Percentiles rank a stretch among this genome's conserved stretches.
phyloP scores from a whole-genome alignment of 139 green algal genomes.

The Chlamydomonas sp. region DNA sequence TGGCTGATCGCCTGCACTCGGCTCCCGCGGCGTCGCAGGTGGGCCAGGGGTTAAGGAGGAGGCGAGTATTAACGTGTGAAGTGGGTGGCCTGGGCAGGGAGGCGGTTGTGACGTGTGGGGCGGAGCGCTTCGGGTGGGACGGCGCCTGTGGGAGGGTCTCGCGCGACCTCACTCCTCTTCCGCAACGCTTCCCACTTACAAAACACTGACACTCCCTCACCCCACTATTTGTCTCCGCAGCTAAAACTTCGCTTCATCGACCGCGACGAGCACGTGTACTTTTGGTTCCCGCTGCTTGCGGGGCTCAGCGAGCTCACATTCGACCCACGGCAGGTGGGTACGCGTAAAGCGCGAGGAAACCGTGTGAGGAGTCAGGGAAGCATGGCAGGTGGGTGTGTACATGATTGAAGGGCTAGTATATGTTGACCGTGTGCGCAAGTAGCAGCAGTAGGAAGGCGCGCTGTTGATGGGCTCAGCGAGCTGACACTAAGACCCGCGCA shows the following conservation, averaged over 20 bases:
- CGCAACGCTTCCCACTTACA: neutral
- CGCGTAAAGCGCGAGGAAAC: conserved; percentile 47
- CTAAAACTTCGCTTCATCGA: conserved; percentile 57
- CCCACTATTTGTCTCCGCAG: neutral
- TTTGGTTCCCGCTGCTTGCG: conserved; percentile 99
- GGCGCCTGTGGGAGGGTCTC: too few relatives aligned
- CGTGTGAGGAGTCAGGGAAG: neutral
- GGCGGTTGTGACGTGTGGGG: too few relatives aligned
- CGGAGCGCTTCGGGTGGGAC: too few relatives aligned
- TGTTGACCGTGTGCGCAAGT: too few relatives aligned
- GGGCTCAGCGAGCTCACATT: conserved; percentile 97
- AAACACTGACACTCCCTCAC: neutral
- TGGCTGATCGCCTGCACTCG: neutral
- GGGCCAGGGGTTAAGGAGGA: neutral
- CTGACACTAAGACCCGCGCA: too few relatives aligned
- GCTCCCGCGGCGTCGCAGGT: neutral
- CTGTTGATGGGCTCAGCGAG: too few relatives aligned
- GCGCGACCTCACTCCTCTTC: too few relatives aligned
- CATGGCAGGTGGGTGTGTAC: too few relatives aligned
- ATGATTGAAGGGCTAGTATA: too few relatives aligned
- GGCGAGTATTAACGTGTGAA: too few relatives aligned
- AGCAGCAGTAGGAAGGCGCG: too few relatives aligned
- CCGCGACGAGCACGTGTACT: conserved; percentile 95
- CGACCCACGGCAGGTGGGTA: conserved; percentile 78
- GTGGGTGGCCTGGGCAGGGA: too few relatives aligned